Percentiles rank a stretch among this genome's conserved stretches.
Evolutionary conservation across 2,329 filamentous ascomycete species (phyloP).

Genomic region (Myriosclerotinia scirpicola): DNA sequence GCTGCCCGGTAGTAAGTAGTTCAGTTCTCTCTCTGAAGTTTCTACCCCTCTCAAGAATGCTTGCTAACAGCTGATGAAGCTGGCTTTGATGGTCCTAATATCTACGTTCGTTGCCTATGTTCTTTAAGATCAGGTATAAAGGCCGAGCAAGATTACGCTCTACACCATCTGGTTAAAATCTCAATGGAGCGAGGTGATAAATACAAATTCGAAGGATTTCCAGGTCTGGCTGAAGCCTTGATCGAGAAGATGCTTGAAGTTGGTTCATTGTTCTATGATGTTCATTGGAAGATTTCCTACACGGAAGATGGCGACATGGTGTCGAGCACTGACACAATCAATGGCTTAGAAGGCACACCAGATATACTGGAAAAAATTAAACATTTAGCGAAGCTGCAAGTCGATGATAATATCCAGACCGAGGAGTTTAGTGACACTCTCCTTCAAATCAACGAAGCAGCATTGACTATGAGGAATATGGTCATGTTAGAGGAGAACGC

Average conservation of each 20-base stretch:
- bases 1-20: slow-evolving; percentile 60
- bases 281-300: slow-evolving; percentile 79
- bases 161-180: slow-evolving; percentile 93
- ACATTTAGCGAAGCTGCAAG: slow-evolving; percentile 58
- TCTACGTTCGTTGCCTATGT: slow-evolving; percentile 85
- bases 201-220: slow-evolving; percentile 91
- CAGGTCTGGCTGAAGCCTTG: slow-evolving; percentile 81
- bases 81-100: slow-evolving; percentile 77
- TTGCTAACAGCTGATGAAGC: slow-evolving; percentile 35
- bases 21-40: slow-evolving; percentile 23
- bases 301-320: slow-evolving; percentile 54
- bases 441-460: slow-evolving; percentile 79
- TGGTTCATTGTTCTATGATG: slow-evolving; percentile 74
- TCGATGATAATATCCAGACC: slow-evolving; percentile 69
- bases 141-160: slow-evolving; percentile 84
- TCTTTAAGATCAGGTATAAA: slow-evolving; percentile 77
- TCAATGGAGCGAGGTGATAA: slow-evolving; percentile 94
- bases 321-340: slow-evolving; percentile 54
- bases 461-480: slow-evolving; percentile 91
- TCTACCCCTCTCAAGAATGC: neutral
- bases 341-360: slow-evolving; percentile 65
- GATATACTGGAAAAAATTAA: slow-evolving; percentile 73
- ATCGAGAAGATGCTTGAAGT: slow-evolving; percentile 82
- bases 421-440: slow-evolving; percentile 69
- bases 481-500: slow-evolving; percentile 91